These are phyloP conservation scores for Pseudogymnoascus sp. DNA, from an alignment of 2,329 filamentous ascomycete genomes.

Conservation along the genomic window DNA sequence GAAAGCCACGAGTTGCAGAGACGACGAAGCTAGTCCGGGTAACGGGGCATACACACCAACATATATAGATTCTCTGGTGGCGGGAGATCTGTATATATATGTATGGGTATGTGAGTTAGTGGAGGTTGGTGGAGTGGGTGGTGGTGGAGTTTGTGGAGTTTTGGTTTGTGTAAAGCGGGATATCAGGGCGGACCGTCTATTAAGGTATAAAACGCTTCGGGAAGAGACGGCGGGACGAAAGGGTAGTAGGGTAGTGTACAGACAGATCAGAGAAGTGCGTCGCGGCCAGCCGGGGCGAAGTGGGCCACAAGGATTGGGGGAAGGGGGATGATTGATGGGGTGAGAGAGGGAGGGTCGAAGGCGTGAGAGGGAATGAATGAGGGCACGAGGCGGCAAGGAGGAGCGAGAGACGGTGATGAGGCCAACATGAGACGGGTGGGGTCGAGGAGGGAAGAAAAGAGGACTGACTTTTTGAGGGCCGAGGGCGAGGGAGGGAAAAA, in stretches of 20 bases:
- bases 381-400: background rate
- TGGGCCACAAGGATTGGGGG: background rate
- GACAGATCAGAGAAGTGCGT: background rate
- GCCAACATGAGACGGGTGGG: background rate
- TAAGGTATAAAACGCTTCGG: background rate
- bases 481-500: too few species aligned
- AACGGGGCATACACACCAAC: background rate
- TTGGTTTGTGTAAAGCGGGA: background rate
- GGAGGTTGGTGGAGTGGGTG: background rate
- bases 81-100: background rate
- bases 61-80: background rate
- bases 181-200: slow-evolving; percentile 1
- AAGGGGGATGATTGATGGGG: background rate
- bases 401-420: background rate
- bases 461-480: too few species aligned
- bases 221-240: background rate
- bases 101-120: background rate
- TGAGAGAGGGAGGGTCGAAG: background rate
- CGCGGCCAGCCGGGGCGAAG: background rate
- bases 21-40: background rate
- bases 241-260: background rate
- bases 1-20: background rate
- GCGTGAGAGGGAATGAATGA: background rate
- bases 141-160: background rate
- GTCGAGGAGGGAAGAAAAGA: background rate